Percentiles rank a stretch among this genome's conserved stretches.
These are phyloP conservation scores for Populus trichocarpa DNA, from an alignment of 441 rosid species.

Conservation along the genomic window DNA sequence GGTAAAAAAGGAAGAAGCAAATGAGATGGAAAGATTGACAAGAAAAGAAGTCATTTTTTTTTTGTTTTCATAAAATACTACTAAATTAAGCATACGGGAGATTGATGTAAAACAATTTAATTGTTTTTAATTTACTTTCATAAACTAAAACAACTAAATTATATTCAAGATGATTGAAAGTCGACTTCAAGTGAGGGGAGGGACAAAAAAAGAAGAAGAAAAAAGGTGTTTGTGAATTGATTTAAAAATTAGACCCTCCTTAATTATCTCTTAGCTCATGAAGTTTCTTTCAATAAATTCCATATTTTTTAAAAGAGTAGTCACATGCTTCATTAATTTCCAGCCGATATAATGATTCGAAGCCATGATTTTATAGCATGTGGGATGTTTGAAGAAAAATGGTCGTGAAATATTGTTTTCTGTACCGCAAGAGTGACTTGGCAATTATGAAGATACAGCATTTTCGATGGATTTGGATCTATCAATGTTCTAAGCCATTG, in stretches of 20 bases:
- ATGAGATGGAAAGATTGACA: no score
- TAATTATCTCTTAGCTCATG: neutral
- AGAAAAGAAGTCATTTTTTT: no score
- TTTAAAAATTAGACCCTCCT: no score
- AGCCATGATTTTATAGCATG: neutral
- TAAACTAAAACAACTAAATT: no score
- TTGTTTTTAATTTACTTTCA: no score
- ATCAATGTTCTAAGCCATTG: neutral
- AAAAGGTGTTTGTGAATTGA: no score
- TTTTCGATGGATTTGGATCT: neutral
- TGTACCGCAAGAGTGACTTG: neutral
- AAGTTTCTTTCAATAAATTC: neutral
- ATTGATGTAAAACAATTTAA: no score
- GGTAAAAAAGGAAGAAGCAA: no score
- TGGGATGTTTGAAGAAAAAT: neutral
- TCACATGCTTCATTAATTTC: neutral
- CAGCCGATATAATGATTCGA: neutral
- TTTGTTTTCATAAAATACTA: no score
- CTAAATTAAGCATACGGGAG: no score
- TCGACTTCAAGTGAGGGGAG: neutral
- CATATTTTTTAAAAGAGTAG: neutral
- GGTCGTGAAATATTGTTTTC: no score
- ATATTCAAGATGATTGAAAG: neutral
- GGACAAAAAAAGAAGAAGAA: no score
- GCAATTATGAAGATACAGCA: neutral